Conservation (phyloP, 306 rosid species). For the Lotus japonicus region DNA sequence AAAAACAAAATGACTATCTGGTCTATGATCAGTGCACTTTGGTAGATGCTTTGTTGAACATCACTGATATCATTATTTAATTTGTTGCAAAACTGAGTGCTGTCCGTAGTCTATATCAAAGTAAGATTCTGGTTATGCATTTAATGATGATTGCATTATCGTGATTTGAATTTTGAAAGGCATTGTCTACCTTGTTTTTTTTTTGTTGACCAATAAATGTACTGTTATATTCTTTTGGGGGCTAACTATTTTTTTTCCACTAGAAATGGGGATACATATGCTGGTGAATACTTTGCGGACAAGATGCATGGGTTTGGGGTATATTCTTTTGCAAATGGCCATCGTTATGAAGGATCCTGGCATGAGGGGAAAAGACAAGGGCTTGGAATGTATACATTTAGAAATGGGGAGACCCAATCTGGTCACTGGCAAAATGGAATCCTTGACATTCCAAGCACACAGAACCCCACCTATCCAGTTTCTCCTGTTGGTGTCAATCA, state of each 20-base stretch:
- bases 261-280: constrained; percentile 93
- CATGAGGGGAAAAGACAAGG: constrained; percentile 98
- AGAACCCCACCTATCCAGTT: constrained; percentile 50
- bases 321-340: constrained; percentile 87
- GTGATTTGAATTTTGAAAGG: background rate
- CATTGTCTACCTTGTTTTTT: background rate
- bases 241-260: constrained; percentile 7
- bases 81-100: background rate
- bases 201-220: background rate
- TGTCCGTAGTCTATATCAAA: constrained; percentile 4
- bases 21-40: background rate
- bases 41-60: background rate
- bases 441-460: constrained; percentile 90
- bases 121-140: background rate
- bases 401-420: constrained; percentile 94
- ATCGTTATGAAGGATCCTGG: constrained; percentile 95
- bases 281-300: constrained; percentile 92
- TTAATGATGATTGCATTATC: background rate
- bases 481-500: constrained; percentile 85
- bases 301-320: constrained; percentile 97
- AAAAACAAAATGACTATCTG: background rate
- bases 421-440: constrained; percentile 97
- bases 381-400: constrained; percentile 94
- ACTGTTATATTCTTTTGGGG: background rate
- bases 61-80: background rate